Base-by-base conservation (phyloP, 352 stramenopile genomes). In the Phytophthora fragariaefolia region DNA sequence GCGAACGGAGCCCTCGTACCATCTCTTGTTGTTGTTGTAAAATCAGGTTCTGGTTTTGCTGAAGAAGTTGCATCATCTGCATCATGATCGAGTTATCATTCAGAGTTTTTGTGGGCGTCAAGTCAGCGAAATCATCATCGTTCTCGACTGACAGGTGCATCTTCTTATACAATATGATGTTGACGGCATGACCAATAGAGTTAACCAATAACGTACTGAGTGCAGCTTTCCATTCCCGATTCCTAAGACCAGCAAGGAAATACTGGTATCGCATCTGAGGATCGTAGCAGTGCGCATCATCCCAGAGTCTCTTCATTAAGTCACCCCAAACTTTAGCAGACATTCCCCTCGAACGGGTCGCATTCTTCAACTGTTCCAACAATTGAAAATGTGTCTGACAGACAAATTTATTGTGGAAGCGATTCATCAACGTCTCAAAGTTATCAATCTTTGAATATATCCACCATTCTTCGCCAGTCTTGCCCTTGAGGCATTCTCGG, bases 81-180 rank as follows among this genome's bases (percentile, higher is more conserved):
- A 22, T 43, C 30, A 34, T 46, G n/a, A 23, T 6, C 15, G 18
- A 22, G 28, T 27, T 15, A 9, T 57, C 49, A 4, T 28, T 5
- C 0, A 20, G 0, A 4, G 27, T 6, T 9, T 42, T 43, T n/a
- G 28, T 40, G 7, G 12, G 15, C 4, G 17, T 13, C 9, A 22
- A 27, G 13, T 57, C 12, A 6, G 2, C 49, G 18, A 57, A 57
- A 4, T 46, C 49, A 6, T 17, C 28, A 12, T 46, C 30, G 9
- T 57, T 15, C 6, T 57, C 49, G 18, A 46, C 28, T 2, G 49
- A 30, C 8, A 54, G 13, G 15, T 57, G 50, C 36, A 43, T 43
- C 5, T 43, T 20, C 12, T 20, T 43, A 6, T 43, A 46, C 10
- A 46, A 13, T 32, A 47, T 10, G 36, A 43, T 8, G 15, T 2